phyloP scores from a whole-genome alignment of 257 asterid genomes.

The Plantago major region DNA sequence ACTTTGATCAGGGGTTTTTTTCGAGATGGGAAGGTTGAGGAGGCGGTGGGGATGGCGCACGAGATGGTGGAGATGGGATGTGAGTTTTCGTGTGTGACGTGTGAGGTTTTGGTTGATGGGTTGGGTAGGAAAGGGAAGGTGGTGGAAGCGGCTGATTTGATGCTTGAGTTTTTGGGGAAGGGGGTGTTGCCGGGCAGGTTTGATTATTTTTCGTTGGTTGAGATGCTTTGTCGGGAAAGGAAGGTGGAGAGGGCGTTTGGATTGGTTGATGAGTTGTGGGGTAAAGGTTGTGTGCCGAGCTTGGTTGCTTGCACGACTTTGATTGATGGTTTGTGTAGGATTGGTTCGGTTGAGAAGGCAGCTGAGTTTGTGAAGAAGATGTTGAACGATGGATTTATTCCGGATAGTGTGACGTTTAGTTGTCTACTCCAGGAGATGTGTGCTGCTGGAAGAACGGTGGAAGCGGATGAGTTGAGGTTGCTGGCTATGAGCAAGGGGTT shows the following conservation, averaged over 20 bases:
- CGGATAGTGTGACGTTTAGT: conserved; percentile 75
- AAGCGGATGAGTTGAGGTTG: conserved; percentile 73
- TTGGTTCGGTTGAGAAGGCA: conserved; percentile 35
- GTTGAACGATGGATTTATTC: conserved; percentile 51
- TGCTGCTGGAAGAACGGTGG: conserved; percentile 42
- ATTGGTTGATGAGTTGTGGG: conserved; percentile 68
- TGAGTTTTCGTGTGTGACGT: conserved; percentile 60
- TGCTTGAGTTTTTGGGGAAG: conserved; percentile 52
- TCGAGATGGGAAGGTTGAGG: conserved; percentile 59
- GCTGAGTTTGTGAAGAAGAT: conserved; percentile 46
- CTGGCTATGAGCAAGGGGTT: conserved; percentile 69
- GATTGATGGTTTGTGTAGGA: conserved; percentile 57
- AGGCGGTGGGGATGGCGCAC: conserved; percentile 68
- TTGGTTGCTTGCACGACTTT: conserved; percentile 60
- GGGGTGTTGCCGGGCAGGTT: conserved; percentile 53
- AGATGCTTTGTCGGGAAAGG: conserved; percentile 49
- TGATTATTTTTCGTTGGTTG: conserved; percentile 51
- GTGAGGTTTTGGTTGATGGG: conserved; percentile 76
- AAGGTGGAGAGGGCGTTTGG: conserved; percentile 43
- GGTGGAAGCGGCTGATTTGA: conserved; percentile 49
- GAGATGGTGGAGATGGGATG: conserved; percentile 85
- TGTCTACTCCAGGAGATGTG: conserved; percentile 74
- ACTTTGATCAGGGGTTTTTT: conserved; percentile 81
- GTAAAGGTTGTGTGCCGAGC: conserved; percentile 51
- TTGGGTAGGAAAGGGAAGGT: conserved; percentile 55